Evolutionary conservation across 805 yeast genomes (phyloP), one percentile per base, ranked within the genome.

Genomic region (Metschnikowia borealis): DNA sequence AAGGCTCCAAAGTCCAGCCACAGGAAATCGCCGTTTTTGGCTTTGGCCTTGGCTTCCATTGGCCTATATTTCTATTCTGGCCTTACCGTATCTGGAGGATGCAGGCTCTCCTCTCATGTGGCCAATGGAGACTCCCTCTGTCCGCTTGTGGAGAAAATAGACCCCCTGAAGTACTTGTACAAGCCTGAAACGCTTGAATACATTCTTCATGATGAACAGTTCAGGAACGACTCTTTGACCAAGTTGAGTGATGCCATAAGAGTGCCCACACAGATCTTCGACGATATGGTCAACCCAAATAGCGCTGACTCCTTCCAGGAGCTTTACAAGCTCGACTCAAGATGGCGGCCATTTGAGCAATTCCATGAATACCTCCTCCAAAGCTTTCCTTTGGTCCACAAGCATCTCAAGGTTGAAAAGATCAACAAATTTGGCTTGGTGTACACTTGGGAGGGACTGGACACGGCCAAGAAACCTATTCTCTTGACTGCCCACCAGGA

Each of bases 401-500:
- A 68, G 29, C 61, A 70, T n/a, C 67, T 83, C 13, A 81, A 77
- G 52, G 38, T 53, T 4, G 57, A 54, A 34, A 73, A 67, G 17
- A 79, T 85, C 48, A 86, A 86, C 63, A 73, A 80, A 5, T 79
- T 80, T 54, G 89, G 87, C 2, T 68, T 88, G 48, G 71, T 88
- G 1, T 76, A 71, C 62, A 82, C 87, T 15, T 80, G 87, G 79
- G 61, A 74, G 52, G 94, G 95, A 5, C 42, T 67, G 4, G 63
- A 78, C 5, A 60, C 78, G 44, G 14, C 15, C 1, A 89, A 86
- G 14, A 83, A 84, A 62, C 95, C 96, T 13, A 57, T 83, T 26
- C 61, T 88, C 66, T 70, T 87, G 46, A 80, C 85, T 60, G 91
- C 92, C 1, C 96, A 88, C 63, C 85, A 81, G 64, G 95, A 87